These are phyloP conservation scores for Ogataea dorogensis DNA, from an alignment of 805 yeast species.

Conservation along the genomic window DNA sequence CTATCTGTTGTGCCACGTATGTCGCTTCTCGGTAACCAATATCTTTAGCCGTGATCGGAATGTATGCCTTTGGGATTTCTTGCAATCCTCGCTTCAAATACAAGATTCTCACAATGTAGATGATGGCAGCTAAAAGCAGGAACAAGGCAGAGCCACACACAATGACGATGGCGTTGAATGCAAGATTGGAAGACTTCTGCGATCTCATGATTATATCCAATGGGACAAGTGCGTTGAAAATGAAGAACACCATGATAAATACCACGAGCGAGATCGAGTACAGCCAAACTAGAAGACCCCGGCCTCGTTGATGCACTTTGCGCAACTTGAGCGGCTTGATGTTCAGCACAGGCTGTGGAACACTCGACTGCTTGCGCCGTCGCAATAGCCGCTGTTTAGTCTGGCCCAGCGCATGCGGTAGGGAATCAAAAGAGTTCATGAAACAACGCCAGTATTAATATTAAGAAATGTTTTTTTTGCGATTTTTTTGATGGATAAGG, in stretches of 20 bases:
- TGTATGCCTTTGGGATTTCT: slow-evolving; percentile 76
- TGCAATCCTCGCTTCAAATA: slow-evolving; percentile 56
- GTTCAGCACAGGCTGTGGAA: slow-evolving; percentile 13
- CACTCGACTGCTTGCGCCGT: slow-evolving; percentile 9
- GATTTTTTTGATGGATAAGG: slow-evolving; percentile 29
- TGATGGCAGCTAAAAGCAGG: slow-evolving; percentile 45
- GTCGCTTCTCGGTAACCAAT: slow-evolving; percentile 47
- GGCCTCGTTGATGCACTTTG: slow-evolving; percentile 22
- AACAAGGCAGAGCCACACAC: slow-evolving; percentile 67
- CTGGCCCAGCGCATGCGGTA: slow-evolving; percentile 11
- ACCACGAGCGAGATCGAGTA: slow-evolving; percentile 45
- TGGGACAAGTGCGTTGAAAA: slow-evolving; percentile 69
- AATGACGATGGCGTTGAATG: slow-evolving; percentile 78
- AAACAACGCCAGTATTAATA: neutral
- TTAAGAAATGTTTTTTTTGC: slow-evolving; percentile 1
- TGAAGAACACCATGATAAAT: slow-evolving; percentile 44
- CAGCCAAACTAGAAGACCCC: slow-evolving; percentile 36
- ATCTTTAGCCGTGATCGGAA: slow-evolving; percentile 64
- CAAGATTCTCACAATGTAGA: slow-evolving; percentile 60
- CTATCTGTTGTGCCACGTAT: slow-evolving; percentile 40
- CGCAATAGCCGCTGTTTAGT: slow-evolving; percentile 9
- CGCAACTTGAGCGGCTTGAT: slow-evolving; percentile 14
- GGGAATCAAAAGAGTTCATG: slow-evolving; percentile 6
- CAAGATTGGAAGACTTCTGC: slow-evolving; percentile 54
- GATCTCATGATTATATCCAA: slow-evolving; percentile 72